A percentile compares a stretch with the other conserved stretches of the same genome.
These are phyloP conservation scores for Leucosporidium yakuticum DNA, from an alignment of 768 basidiomycete genomes.

Conservation along the genomic window DNA sequence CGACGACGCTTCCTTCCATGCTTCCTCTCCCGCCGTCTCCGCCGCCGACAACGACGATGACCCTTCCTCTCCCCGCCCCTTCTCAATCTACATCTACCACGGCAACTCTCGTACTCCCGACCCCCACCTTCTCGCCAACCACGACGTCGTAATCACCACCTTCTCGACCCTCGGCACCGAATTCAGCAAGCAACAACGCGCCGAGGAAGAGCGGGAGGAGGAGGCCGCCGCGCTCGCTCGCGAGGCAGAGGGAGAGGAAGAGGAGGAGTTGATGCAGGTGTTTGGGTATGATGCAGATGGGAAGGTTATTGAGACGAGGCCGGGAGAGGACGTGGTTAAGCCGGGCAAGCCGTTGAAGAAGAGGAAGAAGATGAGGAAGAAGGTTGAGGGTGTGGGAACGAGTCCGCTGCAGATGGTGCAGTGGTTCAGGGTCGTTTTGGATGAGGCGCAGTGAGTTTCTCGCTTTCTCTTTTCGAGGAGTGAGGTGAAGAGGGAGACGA, in stretches of 20 bases:
- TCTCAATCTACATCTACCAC: constrained; percentile 82
- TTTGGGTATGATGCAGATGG: constrained; percentile 66
- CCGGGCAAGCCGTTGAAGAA: constrained; percentile 46
- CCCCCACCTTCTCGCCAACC: constrained; percentile 78
- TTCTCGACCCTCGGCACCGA: constrained; percentile 93
- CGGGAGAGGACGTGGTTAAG: constrained; percentile 37
- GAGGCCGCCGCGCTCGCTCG: constrained; percentile 52
- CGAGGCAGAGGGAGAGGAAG: constrained; percentile 25
- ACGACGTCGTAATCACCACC: constrained; percentile 95
- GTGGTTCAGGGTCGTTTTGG: constrained; percentile 60
- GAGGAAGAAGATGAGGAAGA: constrained; percentile 61
- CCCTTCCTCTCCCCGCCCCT: neutral
- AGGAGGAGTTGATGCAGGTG: constrained; percentile 46
- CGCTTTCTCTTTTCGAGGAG: neutral
- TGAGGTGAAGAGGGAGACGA: neutral
- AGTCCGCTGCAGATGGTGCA: constrained; percentile 89
- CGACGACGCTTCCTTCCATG: neutral
- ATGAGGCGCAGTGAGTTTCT: constrained; percentile 39
- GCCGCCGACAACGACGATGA: no score
- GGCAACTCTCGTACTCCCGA: constrained; percentile 82
- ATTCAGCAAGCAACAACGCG: constrained; percentile 78
- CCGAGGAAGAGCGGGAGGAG: constrained; percentile 55
- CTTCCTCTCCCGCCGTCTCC: no score
- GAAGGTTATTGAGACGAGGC: constrained; percentile 48
- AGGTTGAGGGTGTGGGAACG: constrained; percentile 58